Conservation (phyloP, 2,329 filamentous ascomycete genomes). For the Alternaria brassicicola region DNA sequence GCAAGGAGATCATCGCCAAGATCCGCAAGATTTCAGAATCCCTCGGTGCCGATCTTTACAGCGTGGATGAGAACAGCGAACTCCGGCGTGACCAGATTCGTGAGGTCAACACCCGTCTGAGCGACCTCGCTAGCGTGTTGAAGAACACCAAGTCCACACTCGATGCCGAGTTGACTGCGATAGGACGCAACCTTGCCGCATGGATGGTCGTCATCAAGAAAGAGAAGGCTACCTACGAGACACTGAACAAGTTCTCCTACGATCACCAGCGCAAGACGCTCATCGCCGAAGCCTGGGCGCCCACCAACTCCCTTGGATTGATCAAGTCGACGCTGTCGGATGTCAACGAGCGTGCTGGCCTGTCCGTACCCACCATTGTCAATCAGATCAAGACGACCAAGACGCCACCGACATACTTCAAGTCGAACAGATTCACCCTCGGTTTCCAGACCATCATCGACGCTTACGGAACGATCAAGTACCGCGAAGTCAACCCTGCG, state of each 20-base stretch:
- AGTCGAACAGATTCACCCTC: slow-evolving; percentile 98
- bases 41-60: slow-evolving; percentile 93
- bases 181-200: slow-evolving; percentile 86
- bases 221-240: slow-evolving; percentile 97
- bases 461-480: slow-evolving; percentile 96
- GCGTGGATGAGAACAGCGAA: slow-evolving; percentile 96
- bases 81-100: slow-evolving; percentile 94
- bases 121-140: slow-evolving; percentile 89
- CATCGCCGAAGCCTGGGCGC: slow-evolving; percentile 97
- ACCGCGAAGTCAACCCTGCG: slow-evolving; percentile 95
- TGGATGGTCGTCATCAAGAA: slow-evolving; percentile 99
- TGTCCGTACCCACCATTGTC: slow-evolving; percentile 98
- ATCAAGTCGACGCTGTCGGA: slow-evolving; percentile 95
- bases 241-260: slow-evolving; percentile 94
- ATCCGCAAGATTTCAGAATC: slow-evolving; percentile 99
- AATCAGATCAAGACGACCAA: slow-evolving; percentile 98
- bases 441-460: slow-evolving; percentile 99
- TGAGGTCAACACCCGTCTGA: slow-evolving; percentile 92
- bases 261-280: slow-evolving; percentile 94
- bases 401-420: slow-evolving; percentile 94
- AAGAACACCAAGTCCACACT: slow-evolving; percentile 94
- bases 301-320: slow-evolving; percentile 83
- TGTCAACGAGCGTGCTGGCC: slow-evolving; percentile 91
- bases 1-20: slow-evolving; percentile 97
- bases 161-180: slow-evolving; percentile 90